Percentiles rank a stretch among this genome's conserved stretches.
Conservation (phyloP, 140 eudicot genomes). For the Ambrosia hybrid region DNA sequence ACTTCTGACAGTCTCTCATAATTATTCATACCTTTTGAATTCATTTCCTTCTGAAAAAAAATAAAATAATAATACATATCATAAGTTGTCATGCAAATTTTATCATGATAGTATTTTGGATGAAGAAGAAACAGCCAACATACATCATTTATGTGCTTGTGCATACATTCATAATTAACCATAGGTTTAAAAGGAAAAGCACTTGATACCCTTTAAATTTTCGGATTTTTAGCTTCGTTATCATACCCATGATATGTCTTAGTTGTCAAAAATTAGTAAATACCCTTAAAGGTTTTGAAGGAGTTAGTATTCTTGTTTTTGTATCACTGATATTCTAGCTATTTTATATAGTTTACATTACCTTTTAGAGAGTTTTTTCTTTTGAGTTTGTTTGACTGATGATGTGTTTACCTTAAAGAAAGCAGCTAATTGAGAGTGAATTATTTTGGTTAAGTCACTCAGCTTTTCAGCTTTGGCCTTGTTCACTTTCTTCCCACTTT, state of each 20-base stretch:
- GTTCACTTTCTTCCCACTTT: conserved; percentile 43
- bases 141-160: conserved; percentile 5
- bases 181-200: background rate
- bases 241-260: background rate
- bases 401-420: conserved; percentile 29
- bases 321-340: conserved; percentile 4
- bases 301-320: conserved; percentile 1
- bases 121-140: background rate
- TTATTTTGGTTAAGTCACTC: conserved; percentile 38
- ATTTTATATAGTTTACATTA: background rate
- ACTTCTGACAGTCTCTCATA: conserved; percentile 84
- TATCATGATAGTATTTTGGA: background rate
- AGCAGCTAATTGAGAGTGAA: conserved; percentile 38
- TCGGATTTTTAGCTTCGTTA: background rate
- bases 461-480: conserved; percentile 50
- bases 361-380: background rate
- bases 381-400: background rate
- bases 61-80: too few species aligned
- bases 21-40: conserved; percentile 58
- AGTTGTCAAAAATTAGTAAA: background rate
- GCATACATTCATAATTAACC: conserved; percentile 2
- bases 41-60: conserved; percentile 61
- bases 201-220: background rate
- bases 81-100: conserved; percentile 2
- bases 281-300: conserved; percentile 2